A percentile compares a stretch with the other conserved stretches of the same genome.
Evolutionary conservation across 441 rosid species (phyloP).

Genomic region (Dalechampia spathulata): DNA sequence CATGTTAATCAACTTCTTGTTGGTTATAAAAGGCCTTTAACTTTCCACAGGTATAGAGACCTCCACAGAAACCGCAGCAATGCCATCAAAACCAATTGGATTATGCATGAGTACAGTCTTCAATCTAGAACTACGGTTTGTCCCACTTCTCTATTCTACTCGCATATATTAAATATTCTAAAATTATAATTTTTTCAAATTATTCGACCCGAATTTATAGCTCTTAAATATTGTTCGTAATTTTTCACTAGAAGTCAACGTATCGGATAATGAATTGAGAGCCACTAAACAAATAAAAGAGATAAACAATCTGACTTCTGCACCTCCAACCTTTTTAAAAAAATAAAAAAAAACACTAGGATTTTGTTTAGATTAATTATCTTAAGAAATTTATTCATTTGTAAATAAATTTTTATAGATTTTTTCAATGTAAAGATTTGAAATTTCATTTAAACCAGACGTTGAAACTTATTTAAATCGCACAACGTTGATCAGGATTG

Average conservation of each 20-base stretch:
- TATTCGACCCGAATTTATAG: neutral
- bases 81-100: conserved; percentile 25
- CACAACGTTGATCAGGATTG: neutral
- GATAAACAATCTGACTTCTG: too few species aligned
- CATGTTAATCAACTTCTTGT: conserved; percentile 1
- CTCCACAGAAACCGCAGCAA: conserved; percentile 14
- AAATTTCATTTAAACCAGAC: neutral
- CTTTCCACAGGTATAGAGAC: conserved; percentile 24
- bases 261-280: too few species aligned
- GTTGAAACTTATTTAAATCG: neutral
- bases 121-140: conserved; percentile 22
- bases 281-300: too few species aligned
- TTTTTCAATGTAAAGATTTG: neutral
- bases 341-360: too few species aligned
- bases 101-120: conserved; percentile 22
- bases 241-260: too few species aligned
- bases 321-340: too few species aligned
- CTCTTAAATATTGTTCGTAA: too few species aligned
- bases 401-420: too few species aligned
- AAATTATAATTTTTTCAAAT: too few species aligned
- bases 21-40: conserved; percentile 31
- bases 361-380: too few species aligned
- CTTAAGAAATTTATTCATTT: too few species aligned
- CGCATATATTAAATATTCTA: neutral
- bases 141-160: neutral